Percentiles rank a stretch among this genome's conserved stretches.
Conservation (phyloP, 2,329 filamentous ascomycete species). For the Neopestalotiopsis sp. region DNA sequence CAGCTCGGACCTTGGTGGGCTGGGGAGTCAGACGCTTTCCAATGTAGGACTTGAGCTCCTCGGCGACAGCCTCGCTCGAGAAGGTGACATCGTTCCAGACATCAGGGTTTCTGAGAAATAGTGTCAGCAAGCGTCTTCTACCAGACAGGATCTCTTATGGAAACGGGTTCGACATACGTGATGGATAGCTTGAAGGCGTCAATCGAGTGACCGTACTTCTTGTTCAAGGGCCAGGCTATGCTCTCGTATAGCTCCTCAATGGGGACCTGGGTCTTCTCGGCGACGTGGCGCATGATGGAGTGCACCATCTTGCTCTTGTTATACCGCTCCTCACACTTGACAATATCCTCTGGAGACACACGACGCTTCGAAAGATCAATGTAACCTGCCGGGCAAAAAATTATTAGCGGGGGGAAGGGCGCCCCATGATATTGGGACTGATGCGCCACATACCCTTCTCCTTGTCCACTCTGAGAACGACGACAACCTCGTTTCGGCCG, state of each 20-base stretch:
- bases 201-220: constrained; percentile 94
- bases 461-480: constrained; percentile 98
- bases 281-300: constrained; percentile 98
- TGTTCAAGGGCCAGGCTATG: constrained; percentile 97
- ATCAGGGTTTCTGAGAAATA: constrained; percentile 75
- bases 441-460: constrained; percentile 73
- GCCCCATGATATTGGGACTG: neutral
- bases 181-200: constrained; percentile 99
- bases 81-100: constrained; percentile 95
- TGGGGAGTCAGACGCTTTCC: constrained; percentile 95
- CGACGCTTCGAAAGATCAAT: constrained; percentile 99
- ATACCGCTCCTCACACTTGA: constrained; percentile 98
- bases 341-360: constrained; percentile 95
- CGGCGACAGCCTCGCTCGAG: constrained; percentile 81
- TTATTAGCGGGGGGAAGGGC: constrained; percentile 25
- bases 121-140: constrained; percentile 2
- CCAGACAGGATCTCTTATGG: neutral
- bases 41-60: constrained; percentile 94
- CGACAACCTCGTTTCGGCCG: constrained; percentile 96
- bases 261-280: constrained; percentile 93
- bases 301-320: constrained; percentile 99
- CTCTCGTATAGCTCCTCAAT: constrained; percentile 93
- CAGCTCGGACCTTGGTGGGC: constrained; percentile 98
- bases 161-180: constrained; percentile 65
- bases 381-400: constrained; percentile 54